phyloP scores from a whole-genome alignment of 441 rosid genomes.

The Geranium incanum region DNA sequence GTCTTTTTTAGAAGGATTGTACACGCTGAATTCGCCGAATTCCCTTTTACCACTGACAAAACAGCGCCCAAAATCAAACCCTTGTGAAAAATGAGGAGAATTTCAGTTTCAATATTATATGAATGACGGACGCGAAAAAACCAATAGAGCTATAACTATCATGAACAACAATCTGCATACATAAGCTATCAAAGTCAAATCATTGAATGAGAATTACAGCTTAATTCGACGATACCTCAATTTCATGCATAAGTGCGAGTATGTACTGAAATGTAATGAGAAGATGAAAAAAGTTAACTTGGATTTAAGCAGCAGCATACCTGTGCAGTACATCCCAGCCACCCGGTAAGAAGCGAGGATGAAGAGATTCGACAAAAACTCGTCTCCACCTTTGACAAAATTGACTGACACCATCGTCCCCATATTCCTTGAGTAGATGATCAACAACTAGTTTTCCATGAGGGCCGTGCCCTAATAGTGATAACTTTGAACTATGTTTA shows the following conservation, averaged over 20 bases:
- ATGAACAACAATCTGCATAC: too few species aligned
- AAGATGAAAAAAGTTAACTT: neutral
- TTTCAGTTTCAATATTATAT: slow-evolving; percentile 15
- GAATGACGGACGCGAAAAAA: neutral
- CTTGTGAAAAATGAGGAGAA: slow-evolving; percentile 30
- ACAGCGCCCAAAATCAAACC: slow-evolving; percentile 40
- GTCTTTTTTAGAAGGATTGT: slow-evolving; percentile 52
- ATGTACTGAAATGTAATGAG: neutral
- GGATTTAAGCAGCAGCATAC: slow-evolving; percentile 23
- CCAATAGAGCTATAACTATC: neutral
- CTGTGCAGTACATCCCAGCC: slow-evolving; percentile 90
- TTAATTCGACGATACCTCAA: neutral
- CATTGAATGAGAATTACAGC: neutral
- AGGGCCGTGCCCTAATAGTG: slow-evolving; percentile 91
- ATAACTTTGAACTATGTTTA: slow-evolving; percentile 49
- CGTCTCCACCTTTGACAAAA: slow-evolving; percentile 94
- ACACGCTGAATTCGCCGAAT: slow-evolving; percentile 85
- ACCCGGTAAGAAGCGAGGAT: slow-evolving; percentile 76
- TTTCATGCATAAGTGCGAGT: neutral
- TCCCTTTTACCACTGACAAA: slow-evolving; percentile 82
- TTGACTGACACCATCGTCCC: slow-evolving; percentile 59
- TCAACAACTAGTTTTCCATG: slow-evolving; percentile 88
- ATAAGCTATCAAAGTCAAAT: too few species aligned
- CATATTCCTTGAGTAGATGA: slow-evolving; percentile 45
- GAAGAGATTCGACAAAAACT: slow-evolving; percentile 67